Percentiles rank a stretch among this genome's conserved stretches.
phyloP scores from a whole-genome alignment of 352 stramenopile species.

The Phytophthora pseudosyringae region DNA sequence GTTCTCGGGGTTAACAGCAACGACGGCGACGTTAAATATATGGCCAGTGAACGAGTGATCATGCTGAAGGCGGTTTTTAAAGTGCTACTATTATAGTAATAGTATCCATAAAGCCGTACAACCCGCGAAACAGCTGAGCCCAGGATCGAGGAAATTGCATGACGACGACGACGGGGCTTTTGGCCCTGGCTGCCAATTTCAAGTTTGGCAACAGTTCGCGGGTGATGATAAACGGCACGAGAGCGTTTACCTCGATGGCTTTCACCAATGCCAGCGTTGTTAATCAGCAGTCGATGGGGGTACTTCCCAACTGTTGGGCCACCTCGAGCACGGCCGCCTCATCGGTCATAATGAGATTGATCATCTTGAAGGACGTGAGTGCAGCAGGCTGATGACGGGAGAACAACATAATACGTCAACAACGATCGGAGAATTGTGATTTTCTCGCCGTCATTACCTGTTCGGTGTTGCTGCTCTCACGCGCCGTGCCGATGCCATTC shows the following conservation, averaged over 20 bases:
- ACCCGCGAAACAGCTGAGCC: constrained; percentile 9
- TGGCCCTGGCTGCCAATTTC: constrained; percentile 2
- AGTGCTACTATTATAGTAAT: no score
- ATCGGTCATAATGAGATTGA: constrained; percentile 1
- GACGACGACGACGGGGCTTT: neutral
- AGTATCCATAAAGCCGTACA: no score
- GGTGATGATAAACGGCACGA: constrained; percentile 11
- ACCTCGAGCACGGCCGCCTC: constrained; percentile 5
- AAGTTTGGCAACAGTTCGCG: constrained; percentile 6
- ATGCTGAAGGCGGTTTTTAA: constrained; percentile 18
- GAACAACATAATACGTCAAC: neutral
- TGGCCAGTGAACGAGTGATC: constrained; percentile 9
- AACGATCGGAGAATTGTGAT: no score
- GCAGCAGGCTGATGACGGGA: constrained; percentile 4
- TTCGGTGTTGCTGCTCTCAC: constrained; percentile 13
- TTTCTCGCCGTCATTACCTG: neutral
- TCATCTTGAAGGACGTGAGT: constrained; percentile 16
- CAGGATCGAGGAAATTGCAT: constrained; percentile 8
- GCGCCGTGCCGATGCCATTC: constrained; percentile 15
- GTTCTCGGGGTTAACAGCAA: constrained; percentile 8
- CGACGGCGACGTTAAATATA: constrained; percentile 15
- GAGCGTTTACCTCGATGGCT: constrained; percentile 9
- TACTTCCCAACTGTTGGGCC: constrained; percentile 4
- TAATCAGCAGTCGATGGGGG: constrained; percentile 22
- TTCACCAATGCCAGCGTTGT: constrained; percentile 18